phyloP scores from a whole-genome alignment of 2,329 filamentous ascomycete genomes.

The Aschersonia sp. region DNA sequence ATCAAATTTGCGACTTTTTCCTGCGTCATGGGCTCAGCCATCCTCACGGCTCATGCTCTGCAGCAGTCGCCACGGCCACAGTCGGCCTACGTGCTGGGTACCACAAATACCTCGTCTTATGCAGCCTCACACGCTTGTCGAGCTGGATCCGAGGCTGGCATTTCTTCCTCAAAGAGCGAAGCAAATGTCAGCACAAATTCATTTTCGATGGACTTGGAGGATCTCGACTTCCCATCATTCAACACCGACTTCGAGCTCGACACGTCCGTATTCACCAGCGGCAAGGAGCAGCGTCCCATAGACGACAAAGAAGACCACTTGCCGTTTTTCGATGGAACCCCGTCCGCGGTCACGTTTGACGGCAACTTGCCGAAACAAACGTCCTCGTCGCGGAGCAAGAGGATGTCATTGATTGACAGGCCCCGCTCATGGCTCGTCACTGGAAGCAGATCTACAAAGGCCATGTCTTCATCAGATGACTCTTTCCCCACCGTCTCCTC shows the following conservation, averaged over 20 bases:
- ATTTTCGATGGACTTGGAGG: constrained; percentile 14
- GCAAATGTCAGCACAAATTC: background rate
- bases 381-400: constrained; percentile 19
- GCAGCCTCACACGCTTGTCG: background rate
- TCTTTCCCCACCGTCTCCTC: background rate
- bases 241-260: constrained; percentile 35
- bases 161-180: background rate
- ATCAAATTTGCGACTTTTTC: no score
- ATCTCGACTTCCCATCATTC: constrained; percentile 39
- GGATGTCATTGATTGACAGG: constrained; percentile 31
- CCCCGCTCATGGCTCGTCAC: constrained; percentile 36
- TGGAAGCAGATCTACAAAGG: constrained; percentile 24
- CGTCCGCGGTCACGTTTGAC: no score
- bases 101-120: constrained; percentile 1
- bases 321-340: no score
- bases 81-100: constrained; percentile 2
- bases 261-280: constrained; percentile 25
- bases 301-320: background rate
- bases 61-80: constrained; percentile 3
- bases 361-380: constrained; percentile 4
- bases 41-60: constrained; percentile 3
- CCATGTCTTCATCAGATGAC: constrained; percentile 8
- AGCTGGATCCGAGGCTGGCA: background rate
- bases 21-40: constrained; percentile 3
- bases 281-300: background rate